Evolutionary conservation across 768 basidiomycete species (phyloP), one percentile per base, ranked within the genome.

Genomic region (Boletus vinaceobasis): DNA sequence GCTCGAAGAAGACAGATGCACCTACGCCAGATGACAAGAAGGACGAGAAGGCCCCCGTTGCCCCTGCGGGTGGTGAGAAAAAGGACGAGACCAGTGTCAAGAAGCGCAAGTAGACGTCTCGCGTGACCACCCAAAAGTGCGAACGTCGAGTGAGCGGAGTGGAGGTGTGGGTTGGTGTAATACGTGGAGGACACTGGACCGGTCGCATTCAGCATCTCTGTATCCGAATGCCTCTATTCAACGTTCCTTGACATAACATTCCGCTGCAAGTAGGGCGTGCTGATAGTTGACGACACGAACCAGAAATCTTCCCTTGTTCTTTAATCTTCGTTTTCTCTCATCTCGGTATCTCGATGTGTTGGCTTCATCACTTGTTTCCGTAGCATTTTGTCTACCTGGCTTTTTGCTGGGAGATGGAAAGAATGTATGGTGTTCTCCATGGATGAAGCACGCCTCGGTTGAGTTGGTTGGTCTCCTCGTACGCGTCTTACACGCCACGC

Each of bases 1-100:
- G 52, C 38, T 65, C 86, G 37, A 91, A 92, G 80, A 92, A 92
- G 79, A 81, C 85, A 37, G 89, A 89, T 59, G 79, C 81, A 0
- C 73, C 80, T 21, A 77, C 83, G 10, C 72, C 81, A 4, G 84
- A 86, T 59, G 83, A 83, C 74, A 82, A 87, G 79, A 83, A 85
- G 74, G 73, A 77, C 23, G 82, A 86, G 37, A 73, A 77, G 40
- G 79, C 83, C 4, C 85, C 89, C 51, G 84, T 86, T 56, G 85
- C 88, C 6, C 75, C 87, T 53, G 86, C 88, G 29, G 85, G 86
- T 61, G 86, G 80, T 36, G 82, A 84, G 58, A 86, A 90, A 79
- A 84, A 86, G 75, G 82, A 84, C 11, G 87, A 89, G 57, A 77
- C 75, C 52, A 59, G 71, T 40, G 70, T 84, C 57, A 93, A 89